Evolutionary conservation across 805 yeast genomes (phyloP).

Genomic region (Ogataea glucozyma): DNA sequence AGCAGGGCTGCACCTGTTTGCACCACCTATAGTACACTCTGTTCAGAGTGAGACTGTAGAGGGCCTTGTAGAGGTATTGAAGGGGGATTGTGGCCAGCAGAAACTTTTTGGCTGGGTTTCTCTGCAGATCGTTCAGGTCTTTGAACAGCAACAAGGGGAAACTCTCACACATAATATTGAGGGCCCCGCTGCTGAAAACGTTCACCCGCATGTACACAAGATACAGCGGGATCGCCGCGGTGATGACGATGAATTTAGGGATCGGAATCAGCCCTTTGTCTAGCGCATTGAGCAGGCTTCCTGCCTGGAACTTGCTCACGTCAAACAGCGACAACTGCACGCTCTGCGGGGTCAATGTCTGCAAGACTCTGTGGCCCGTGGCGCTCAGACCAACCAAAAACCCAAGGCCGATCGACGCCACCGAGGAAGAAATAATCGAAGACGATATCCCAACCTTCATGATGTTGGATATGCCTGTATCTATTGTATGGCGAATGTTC

Average conservation of each 20-base stretch:
- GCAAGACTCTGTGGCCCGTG: conserved; percentile 33
- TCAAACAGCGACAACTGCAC: conserved; percentile 34
- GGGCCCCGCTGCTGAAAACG: conserved; percentile 10
- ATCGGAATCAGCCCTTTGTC: conserved; percentile 23
- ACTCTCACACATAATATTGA: conserved; percentile 12
- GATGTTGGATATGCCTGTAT: conserved; percentile 19
- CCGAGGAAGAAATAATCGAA: conserved; percentile 22
- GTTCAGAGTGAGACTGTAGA: conserved; percentile 33
- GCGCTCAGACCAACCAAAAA: conserved; percentile 23
- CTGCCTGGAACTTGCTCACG: conserved; percentile 14
- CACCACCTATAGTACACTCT: conserved; percentile 39
- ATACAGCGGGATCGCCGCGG: conserved; percentile 35
- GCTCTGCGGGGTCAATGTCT: conserved; percentile 34
- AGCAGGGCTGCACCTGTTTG: conserved; percentile 35
- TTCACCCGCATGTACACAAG: conserved; percentile 27
- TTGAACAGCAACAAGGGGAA: conserved; percentile 21
- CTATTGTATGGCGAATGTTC: conserved; percentile 14
- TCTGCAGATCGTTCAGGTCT: conserved; percentile 14
- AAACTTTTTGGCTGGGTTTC: conserved; percentile 19
- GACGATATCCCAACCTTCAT: conserved; percentile 22
- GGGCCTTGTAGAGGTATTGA: conserved; percentile 22
- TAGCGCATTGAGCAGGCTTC: conserved; percentile 20
- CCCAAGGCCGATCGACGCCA: conserved; percentile 27
- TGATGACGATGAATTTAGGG: conserved; percentile 24
- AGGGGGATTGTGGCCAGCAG: conserved; percentile 18